Percentiles rank a stretch among this genome's conserved stretches.
Evolutionary conservation across 164 flowering plant species (phyloP).

Genomic region (Amborella trichopoda): DNA sequence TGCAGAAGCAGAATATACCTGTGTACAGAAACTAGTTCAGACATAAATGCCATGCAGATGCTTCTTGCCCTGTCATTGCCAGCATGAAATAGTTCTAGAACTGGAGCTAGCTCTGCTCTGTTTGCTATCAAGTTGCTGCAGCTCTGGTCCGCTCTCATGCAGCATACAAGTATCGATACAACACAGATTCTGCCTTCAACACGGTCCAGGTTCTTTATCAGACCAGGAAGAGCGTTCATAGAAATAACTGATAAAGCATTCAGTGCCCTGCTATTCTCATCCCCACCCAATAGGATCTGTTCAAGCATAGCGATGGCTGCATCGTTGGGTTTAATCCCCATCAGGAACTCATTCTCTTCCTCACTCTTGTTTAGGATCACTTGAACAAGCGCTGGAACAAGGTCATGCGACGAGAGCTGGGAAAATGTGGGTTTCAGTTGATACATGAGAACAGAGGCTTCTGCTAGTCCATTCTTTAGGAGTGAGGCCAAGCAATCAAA

Average conservation of each 20-base stretch:
- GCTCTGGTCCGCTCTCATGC: constrained; percentile 46
- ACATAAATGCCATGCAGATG: constrained; percentile 47
- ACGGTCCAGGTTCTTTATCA: constrained; percentile 35
- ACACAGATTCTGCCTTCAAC: constrained; percentile 34
- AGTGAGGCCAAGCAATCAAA: constrained; percentile 51
- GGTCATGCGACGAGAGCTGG: constrained; percentile 36
- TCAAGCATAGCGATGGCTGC: constrained; percentile 56
- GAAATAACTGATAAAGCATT: constrained; percentile 37
- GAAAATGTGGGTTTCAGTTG: constrained; percentile 43
- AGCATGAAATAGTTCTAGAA: constrained; percentile 58
- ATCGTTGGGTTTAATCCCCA: constrained; percentile 49
- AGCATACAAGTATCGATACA: constrained; percentile 40
- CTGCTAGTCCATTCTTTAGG: constrained; percentile 63
- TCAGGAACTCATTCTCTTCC: constrained; percentile 26
- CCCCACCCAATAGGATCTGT: constrained; percentile 50
- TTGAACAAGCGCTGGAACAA: constrained; percentile 45
- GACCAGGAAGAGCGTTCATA: constrained; percentile 41
- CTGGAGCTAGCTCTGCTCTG: constrained; percentile 36
- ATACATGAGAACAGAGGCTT: constrained; percentile 51
- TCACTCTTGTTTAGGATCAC: constrained; percentile 29
- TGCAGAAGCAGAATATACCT: constrained; percentile 23
- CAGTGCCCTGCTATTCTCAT: constrained; percentile 32
- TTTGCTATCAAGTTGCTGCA: constrained; percentile 45
- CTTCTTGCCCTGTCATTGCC: constrained; percentile 43
- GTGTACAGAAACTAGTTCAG: constrained; percentile 44